Evolutionary conservation across 805 yeast genomes (phyloP).

Genomic region (Barnettozyma botsteinii): DNA sequence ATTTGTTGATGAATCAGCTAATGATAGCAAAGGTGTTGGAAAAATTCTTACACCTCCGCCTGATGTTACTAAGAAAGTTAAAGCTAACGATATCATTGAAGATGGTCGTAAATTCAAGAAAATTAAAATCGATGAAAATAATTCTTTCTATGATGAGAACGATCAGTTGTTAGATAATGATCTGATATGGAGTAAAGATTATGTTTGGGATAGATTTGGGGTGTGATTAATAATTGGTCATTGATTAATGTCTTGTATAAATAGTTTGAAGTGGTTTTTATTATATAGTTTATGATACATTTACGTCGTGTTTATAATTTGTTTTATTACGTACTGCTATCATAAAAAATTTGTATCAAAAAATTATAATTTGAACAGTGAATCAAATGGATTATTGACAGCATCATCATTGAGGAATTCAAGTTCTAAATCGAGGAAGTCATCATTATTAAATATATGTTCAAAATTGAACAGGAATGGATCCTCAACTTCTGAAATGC

Average conservation of each 20-base stretch:
- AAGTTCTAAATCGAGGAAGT: not conserved
- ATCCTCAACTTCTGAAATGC: not conserved
- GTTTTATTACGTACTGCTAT: too few species aligned
- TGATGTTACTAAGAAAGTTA: slow-evolving; percentile 6
- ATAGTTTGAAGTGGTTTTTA: too few species aligned
- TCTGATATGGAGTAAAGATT: slow-evolving; percentile 22
- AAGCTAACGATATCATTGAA: not conserved
- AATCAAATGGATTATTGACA: not conserved
- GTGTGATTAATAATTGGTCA: too few species aligned
- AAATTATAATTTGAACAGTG: slow-evolving; percentile 1
- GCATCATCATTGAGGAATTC: not conserved
- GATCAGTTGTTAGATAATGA: slow-evolving; percentile 12
- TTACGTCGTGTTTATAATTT: too few species aligned
- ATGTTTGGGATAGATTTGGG: slow-evolving; percentile 12
- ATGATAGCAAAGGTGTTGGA: not conserved
- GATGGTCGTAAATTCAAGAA: slow-evolving; percentile 14
- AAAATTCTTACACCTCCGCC: slow-evolving; percentile 19
- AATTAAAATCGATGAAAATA: slow-evolving; percentile 15
- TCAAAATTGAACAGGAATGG: slow-evolving; percentile 3
- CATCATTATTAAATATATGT: slow-evolving; percentile 2
- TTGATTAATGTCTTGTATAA: too few species aligned
- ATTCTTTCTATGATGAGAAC: slow-evolving; percentile 18
- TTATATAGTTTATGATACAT: too few species aligned
- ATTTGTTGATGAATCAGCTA: slow-evolving; percentile 10
- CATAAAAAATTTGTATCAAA: too few species aligned